phyloP scores from a whole-genome alignment of 768 basidiomycete species.

The Serendipita sp. region DNA sequence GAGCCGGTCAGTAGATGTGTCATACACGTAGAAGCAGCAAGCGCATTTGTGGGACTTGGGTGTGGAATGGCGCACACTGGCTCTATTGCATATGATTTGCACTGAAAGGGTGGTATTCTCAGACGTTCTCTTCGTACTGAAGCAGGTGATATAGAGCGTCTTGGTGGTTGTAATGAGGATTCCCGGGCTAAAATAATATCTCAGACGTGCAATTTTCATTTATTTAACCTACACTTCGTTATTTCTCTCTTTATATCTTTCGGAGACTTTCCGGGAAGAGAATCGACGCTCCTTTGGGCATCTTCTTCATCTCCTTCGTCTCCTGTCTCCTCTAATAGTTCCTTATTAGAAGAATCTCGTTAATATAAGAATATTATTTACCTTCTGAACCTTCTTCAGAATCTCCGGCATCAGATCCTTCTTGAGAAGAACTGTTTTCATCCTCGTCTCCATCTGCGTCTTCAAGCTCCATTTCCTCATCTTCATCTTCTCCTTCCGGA shows the following conservation, averaged over 20 bases:
- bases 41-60: slow-evolving; percentile 72
- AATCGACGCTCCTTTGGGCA: background rate
- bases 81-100: slow-evolving; percentile 63
- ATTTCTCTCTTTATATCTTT: background rate
- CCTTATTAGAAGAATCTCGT: background rate
- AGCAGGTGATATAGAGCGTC: slow-evolving; percentile 38
- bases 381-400: slow-evolving; percentile 18
- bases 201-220: background rate
- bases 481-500: slow-evolving; percentile 15
- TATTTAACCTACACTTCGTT: background rate
- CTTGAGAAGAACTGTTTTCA: slow-evolving; percentile 24
- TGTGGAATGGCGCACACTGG: slow-evolving; percentile 85
- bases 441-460: slow-evolving; percentile 16
- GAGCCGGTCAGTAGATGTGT: slow-evolving; percentile 80
- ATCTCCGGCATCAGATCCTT: slow-evolving; percentile 20
- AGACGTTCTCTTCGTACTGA: slow-evolving; percentile 34
- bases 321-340: background rate
- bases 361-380: background rate
- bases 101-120: slow-evolving; percentile 16
- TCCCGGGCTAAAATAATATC: background rate
- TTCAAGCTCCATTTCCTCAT: slow-evolving; percentile 11
- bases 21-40: slow-evolving; percentile 74
- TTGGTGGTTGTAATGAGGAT: slow-evolving; percentile 5
- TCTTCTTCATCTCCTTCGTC: slow-evolving; percentile 4
- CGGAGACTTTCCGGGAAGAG: background rate